Percentiles rank a stretch among this genome's conserved stretches.
These are phyloP conservation scores for Leccinum boreale DNA, from an alignment of 768 basidiomycete genomes.

Conservation along the genomic window DNA sequence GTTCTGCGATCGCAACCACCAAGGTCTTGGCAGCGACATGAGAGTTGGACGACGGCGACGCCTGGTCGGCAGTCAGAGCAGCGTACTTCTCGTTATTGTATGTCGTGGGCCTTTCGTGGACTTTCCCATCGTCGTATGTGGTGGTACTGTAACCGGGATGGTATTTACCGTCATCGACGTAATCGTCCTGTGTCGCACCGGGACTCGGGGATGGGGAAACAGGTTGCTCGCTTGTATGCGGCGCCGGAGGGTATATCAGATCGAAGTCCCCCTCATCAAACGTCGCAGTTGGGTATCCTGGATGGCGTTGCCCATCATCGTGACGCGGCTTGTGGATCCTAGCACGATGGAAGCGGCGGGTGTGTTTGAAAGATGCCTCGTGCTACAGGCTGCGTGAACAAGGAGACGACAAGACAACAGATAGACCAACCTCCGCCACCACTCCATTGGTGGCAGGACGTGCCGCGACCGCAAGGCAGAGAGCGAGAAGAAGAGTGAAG, in stretches of 20 bases:
- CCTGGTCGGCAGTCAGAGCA: background rate
- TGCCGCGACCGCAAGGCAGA: constrained; percentile 24
- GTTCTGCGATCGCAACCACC: background rate
- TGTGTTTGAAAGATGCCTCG: constrained; percentile 2
- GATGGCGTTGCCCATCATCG: constrained; percentile 23
- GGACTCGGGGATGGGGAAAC: background rate
- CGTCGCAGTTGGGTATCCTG: constrained; percentile 17
- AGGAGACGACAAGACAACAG: background rate
- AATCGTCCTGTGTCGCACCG: background rate
- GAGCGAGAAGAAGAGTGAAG: constrained; percentile 28
- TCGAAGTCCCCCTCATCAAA: constrained; percentile 1
- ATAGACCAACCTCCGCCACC: constrained; percentile 9
- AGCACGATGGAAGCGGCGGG: constrained; percentile 15
- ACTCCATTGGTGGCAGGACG: constrained; percentile 8
- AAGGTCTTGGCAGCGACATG: background rate
- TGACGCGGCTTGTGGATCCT: constrained; percentile 7
- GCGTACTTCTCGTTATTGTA: constrained; percentile 16
- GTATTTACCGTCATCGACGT: constrained; percentile 15
- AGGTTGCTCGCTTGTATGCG: constrained; percentile 2
- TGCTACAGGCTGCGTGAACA: constrained; percentile 10
- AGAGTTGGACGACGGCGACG: background rate
- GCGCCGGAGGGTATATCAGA: background rate
- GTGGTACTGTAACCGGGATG: constrained; percentile 2
- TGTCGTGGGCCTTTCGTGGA: constrained; percentile 22
- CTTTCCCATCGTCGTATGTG: constrained; percentile 8